Evolutionary conservation across 805 yeast genomes (phyloP), one percentile per base, ranked within the genome.

Genomic region (Grigorovia transvaalensis): DNA sequence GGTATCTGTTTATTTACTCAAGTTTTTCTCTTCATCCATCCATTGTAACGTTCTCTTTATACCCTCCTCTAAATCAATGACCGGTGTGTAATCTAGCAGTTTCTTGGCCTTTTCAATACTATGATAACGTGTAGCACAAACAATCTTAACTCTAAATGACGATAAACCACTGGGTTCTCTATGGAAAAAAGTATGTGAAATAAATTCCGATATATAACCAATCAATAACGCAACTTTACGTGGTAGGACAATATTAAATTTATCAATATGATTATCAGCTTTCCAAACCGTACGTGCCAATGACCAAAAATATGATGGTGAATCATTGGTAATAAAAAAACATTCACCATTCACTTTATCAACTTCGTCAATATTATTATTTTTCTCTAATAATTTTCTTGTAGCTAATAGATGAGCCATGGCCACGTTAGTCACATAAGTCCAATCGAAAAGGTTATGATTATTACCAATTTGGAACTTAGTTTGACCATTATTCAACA

Each of bases 351-450:
- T 84, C 23, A 91, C 81, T 29, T 62, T 56, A 0, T 60, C 52
- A 9, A 76, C 71, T 15, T 71, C 58, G 7, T 58, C 58, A 6
- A 77, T 71, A 52, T 79, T 73, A 48, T 88, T 71, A 52, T 79
- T 73, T 48, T 88, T 67, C 18, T 90, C 67, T 66, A 82, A 82
- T 61, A 85, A 72, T 6, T 96, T 95, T 9, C 19, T 33, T 5
- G 48, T 46, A 1, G 98, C 99, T 49, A 93, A 72, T 9, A 91
- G 91, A 66, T 93, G 99, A 9, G 97, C 84, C 68, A 89, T 95
- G 0, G 99, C 98, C 43, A 95, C 98, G 69, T 93, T 93, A 12
- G 97, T 98, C n/a, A 85, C 98, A 64, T 89, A 93, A 0, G 98
- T 88, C 87, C 96, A 90, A 67, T 93, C 99, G 62, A 91, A 93